Evolutionary conservation across 2,329 filamentous ascomycete species (phyloP).

Genomic region (Monilinia fructigena): DNA sequence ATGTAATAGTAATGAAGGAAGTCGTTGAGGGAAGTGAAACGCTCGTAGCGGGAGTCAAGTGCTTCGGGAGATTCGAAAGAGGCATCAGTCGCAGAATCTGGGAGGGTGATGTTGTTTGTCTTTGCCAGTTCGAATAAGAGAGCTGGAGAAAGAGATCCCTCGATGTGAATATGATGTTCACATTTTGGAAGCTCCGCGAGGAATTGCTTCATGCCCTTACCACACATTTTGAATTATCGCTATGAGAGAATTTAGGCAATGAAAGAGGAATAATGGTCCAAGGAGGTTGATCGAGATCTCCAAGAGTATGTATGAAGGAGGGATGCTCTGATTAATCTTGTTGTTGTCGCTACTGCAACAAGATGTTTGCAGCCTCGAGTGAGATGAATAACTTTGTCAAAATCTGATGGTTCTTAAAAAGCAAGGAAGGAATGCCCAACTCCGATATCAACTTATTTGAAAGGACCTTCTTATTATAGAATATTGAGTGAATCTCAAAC

Average conservation of each 20-base stretch:
- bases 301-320: not conserved
- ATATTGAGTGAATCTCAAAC: slow-evolving; percentile 3
- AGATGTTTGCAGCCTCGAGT: not conserved
- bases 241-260: not conserved
- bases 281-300: slow-evolving; percentile 1
- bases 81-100: slow-evolving; percentile 53
- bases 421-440: not conserved
- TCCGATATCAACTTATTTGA: not conserved
- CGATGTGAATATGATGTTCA: slow-evolving; percentile 79
- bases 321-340: not conserved
- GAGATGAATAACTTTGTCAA: not conserved
- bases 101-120: slow-evolving; percentile 64
- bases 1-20: slow-evolving; percentile 79
- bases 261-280: not conserved
- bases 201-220: slow-evolving; percentile 46
- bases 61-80: slow-evolving; percentile 61
- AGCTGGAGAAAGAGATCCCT: slow-evolving; percentile 69
- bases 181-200: slow-evolving; percentile 70
- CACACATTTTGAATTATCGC: slow-evolving; percentile 32
- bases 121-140: slow-evolving; percentile 68
- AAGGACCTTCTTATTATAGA: not conserved
- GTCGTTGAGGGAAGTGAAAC: slow-evolving; percentile 70
- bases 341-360: not conserved
- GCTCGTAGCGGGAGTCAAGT: slow-evolving; percentile 61
- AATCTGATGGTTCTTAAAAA: not conserved